A percentile compares a stretch with the other conserved stretches of the same genome.
phyloP scores from a whole-genome alignment of 768 basidiomycete genomes.

The Russula abietina region DNA sequence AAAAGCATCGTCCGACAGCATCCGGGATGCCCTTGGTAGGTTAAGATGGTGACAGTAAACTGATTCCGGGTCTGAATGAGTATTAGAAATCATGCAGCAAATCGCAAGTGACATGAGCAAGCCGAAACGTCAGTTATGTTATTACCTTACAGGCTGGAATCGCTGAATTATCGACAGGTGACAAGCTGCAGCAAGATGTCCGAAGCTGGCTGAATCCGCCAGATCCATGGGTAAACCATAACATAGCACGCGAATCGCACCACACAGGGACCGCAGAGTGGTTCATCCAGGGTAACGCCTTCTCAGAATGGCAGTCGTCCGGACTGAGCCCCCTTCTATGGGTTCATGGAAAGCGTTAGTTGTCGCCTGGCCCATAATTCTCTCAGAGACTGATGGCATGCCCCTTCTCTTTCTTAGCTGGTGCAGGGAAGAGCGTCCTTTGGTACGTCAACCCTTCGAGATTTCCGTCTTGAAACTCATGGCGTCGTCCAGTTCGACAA shows the following conservation, averaged over 20 bases:
- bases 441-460: neutral
- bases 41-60: neutral
- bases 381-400: neutral
- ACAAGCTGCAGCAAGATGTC: neutral
- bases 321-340: neutral
- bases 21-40: neutral
- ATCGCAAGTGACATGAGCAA: neutral
- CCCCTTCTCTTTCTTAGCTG: neutral
- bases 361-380: no score
- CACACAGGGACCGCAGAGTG: neutral
- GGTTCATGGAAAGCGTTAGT: neutral
- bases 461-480: neutral
- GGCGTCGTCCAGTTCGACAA: neutral
- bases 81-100: neutral
- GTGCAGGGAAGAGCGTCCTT: neutral
- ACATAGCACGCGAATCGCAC: neutral
- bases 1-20: neutral
- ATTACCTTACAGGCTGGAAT: neutral
- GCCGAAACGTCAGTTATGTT: neutral
- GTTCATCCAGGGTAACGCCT: neutral
- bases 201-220: neutral
- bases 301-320: neutral
- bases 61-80: neutral
- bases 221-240: neutral
- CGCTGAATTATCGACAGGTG: neutral